Evolutionary conservation across 345 rosid genomes (phyloP), one percentile per base, ranked within the genome.

Genomic region (Syzygium oleosum): DNA sequence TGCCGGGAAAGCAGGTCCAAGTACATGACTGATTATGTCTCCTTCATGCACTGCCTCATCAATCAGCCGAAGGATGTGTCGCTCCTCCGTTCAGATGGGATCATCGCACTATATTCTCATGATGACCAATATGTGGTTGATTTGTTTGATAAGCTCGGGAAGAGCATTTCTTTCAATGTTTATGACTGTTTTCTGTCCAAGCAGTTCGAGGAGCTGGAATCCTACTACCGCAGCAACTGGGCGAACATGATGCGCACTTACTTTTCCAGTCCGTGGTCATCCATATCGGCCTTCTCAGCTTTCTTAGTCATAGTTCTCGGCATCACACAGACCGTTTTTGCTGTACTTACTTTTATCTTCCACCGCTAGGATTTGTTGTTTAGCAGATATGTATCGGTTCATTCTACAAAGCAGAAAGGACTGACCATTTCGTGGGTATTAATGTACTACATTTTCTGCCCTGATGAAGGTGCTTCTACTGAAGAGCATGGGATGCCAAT

Each of bases 31-130:
- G 54, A 55, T 84, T 53, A 86, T 43, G n/a, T 77, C 43, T 55
- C 59, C 54, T 86, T 88, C 87, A 56, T 88, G 85, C 78, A 27
- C 52, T 86, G 86, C 87, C 91, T 86, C 85, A 58, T 88, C 83
- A 52, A 52, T 56, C 80, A 38, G 13, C 89, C 85, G 11, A 56
- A 49, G 29, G 91, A 88, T 7, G 84, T 51, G 13, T 54, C 73
- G 4, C 83, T 84, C 25, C 87, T 88, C 15, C 38, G 84, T 41
- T 51, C n/a, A 4, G 63, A 84, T 21, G 88, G 88, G 31, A 52
- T 90, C 56, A 87, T 90, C 80, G 4, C 86, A 25, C 86, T 41
- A 3, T 85, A 25, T 85, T 68, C 85, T 9, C 29, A 29, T 17
- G 80, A 86, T 22, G 88, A 90, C 46, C 29, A 84, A 16, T 41